Conservation (phyloP, 2,329 filamentous ascomycete species). For the Metarhizium robertsii region DNA sequence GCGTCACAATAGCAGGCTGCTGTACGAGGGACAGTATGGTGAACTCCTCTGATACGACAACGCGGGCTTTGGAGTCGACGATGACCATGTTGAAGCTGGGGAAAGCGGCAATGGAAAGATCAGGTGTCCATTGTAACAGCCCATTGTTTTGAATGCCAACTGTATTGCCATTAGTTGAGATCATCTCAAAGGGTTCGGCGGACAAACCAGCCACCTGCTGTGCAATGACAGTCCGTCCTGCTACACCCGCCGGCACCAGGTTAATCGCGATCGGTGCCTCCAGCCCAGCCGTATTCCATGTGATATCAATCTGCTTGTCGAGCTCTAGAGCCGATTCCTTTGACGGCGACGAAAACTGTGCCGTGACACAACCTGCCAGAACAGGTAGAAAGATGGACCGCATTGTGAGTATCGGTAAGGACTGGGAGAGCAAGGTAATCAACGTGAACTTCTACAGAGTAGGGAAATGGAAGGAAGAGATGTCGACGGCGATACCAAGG, state of each 20-base stretch:
- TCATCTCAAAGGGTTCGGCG: background rate
- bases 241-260: constrained; percentile 11
- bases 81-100: constrained; percentile 14
- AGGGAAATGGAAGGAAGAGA: background rate
- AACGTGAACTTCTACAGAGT: no score
- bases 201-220: constrained; percentile 13
- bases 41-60: background rate
- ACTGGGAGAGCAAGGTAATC: no score
- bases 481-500: background rate
- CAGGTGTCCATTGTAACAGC: constrained; percentile 12
- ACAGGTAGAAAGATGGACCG: background rate
- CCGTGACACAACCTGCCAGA: background rate
- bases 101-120: constrained; percentile 11
- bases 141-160: constrained; percentile 13
- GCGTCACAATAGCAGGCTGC: background rate
- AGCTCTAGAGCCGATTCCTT: background rate
- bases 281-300: constrained; percentile 12
- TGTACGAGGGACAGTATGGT: background rate
- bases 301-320: constrained; percentile 10
- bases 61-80: constrained; percentile 7
- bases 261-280: constrained; percentile 13
- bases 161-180: background rate
- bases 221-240: constrained; percentile 10
- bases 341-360: constrained; percentile 2
- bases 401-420: background rate